phyloP scores from a whole-genome alignment of 495 filamentous ascomycete species.

The Astrothelium subdiscretum region DNA sequence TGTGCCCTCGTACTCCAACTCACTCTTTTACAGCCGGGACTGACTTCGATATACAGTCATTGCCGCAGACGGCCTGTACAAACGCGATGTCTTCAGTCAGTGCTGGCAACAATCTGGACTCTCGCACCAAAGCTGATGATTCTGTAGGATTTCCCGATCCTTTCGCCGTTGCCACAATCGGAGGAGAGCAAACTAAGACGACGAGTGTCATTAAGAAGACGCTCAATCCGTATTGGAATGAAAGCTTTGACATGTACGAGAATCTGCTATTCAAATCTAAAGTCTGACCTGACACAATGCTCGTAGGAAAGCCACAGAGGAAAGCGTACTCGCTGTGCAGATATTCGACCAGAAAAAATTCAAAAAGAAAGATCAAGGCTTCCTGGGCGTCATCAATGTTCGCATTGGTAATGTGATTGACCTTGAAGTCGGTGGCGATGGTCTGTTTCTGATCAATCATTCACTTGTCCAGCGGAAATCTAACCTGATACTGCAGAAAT shows the following conservation, averaged over 20 bases:
- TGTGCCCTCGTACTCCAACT: conserved; percentile 13
- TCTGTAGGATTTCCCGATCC: conserved; percentile 83
- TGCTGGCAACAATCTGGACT: conserved; percentile 21
- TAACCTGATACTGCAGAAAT: conserved; percentile 47
- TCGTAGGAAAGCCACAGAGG: conserved; percentile 69
- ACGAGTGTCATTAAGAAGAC: conserved; percentile 94
- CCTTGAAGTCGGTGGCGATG: conserved; percentile 76
- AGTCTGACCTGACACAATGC: conserved; percentile 16
- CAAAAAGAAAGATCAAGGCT: conserved; percentile 99
- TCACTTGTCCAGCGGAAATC: not conserved
- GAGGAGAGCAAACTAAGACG: conserved; percentile 92
- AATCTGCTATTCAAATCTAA: conserved; percentile 7
- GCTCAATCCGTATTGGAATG: conserved; percentile 98
- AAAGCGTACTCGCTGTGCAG: conserved; percentile 92
- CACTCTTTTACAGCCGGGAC: not conserved
- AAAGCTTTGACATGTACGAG: conserved; percentile 89
- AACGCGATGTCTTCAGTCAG: conserved; percentile 96
- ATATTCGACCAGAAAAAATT: conserved; percentile 99
- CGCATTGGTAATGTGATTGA: conserved; percentile 89
- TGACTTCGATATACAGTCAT: conserved; percentile 49
- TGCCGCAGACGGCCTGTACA: conserved; percentile 95
- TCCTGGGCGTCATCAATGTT: conserved; percentile 94
- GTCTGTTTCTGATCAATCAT: conserved; percentile 41
- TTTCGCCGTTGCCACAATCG: conserved; percentile 92
- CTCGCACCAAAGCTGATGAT: conserved; percentile 11